These are phyloP conservation scores for Myxozyma melibiosi DNA, from an alignment of 805 yeast genomes.

Conservation along the genomic window DNA sequence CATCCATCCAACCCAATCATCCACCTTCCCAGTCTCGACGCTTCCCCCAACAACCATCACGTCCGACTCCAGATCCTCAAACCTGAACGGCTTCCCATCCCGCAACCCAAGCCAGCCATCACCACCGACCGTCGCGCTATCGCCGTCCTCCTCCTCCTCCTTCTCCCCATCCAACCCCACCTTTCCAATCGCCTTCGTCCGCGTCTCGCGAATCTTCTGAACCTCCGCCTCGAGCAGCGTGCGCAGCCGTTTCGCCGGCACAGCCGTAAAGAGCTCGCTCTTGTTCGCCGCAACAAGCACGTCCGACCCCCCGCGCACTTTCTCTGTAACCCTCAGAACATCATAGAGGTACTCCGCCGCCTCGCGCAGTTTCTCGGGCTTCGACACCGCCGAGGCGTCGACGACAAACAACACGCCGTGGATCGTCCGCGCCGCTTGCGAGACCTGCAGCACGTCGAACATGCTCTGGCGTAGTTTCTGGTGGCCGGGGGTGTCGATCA, in stretches of 20 bases:
- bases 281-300: conserved; percentile 81
- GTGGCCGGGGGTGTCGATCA: conserved; percentile 91
- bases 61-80: conserved; percentile 29
- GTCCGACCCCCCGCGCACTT: conserved; percentile 61
- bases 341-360: conserved; percentile 31
- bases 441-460: conserved; percentile 50
- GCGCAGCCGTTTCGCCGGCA: conserved; percentile 65
- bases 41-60: conserved; percentile 63
- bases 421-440: conserved; percentile 46
- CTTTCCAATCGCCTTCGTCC: conserved; percentile 52
- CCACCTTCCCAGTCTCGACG: conserved; percentile 57
- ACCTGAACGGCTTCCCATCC: conserved; percentile 16
- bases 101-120: conserved; percentile 16
- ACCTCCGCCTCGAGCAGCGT: conserved; percentile 66
- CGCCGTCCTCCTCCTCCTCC: conserved; percentile 8
- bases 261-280: conserved; percentile 78
- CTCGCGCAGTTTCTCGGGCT: conserved; percentile 31
- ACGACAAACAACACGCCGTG: conserved; percentile 74
- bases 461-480: conserved; percentile 65
- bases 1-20: conserved; percentile 76
- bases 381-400: conserved; percentile 60
- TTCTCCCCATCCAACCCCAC: conserved; percentile 17
- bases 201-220: conserved; percentile 54
- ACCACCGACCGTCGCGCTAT: conserved; percentile 9
- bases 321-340: conserved; percentile 54